Conservation (phyloP, 306 rosid genomes). For the Elaeagnus macrophylla region DNA sequence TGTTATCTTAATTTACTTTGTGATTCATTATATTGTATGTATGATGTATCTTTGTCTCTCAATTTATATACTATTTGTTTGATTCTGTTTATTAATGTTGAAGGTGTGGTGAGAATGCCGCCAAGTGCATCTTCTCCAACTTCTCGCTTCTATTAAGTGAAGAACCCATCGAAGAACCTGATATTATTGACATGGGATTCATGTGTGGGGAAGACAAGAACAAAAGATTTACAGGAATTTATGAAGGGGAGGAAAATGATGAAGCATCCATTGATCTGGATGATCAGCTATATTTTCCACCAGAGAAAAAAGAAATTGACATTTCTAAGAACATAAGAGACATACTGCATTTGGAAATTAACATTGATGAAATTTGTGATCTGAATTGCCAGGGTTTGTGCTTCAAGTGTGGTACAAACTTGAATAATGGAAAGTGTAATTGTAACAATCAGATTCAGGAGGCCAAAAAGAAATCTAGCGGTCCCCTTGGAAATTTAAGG, state of each 20-base stretch:
- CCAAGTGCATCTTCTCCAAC: constrained; percentile 62
- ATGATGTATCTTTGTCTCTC: not conserved
- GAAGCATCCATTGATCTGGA: constrained; percentile 50
- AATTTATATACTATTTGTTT: not conserved
- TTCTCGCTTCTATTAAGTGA: constrained; percentile 62
- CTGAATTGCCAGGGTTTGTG: constrained; percentile 74
- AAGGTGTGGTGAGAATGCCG: constrained; percentile 73
- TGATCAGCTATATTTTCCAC: constrained; percentile 68
- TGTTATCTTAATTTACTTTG: not conserved
- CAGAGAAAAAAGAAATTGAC: constrained; percentile 55
- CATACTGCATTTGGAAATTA: constrained; percentile 73
- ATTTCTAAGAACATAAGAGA: constrained; percentile 89
- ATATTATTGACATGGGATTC: constrained; percentile 49
- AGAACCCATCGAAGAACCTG: constrained; percentile 61
- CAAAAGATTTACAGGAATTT: constrained; percentile 15
- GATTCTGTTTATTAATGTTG: constrained; percentile 21
- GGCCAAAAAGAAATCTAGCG: constrained; percentile 28
- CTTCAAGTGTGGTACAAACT: constrained; percentile 62
- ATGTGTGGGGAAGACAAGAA: constrained; percentile 41
- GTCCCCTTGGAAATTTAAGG: constrained; percentile 66
- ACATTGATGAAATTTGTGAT: constrained; percentile 53
- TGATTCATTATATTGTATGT: too few species aligned
- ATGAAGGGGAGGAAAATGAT: constrained; percentile 34
- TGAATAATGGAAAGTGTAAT: constrained; percentile 53
- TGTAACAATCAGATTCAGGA: constrained; percentile 44